Base-by-base conservation (phyloP, 2,329 filamentous ascomycete species). In the Aureobasidium uvarum region DNA sequence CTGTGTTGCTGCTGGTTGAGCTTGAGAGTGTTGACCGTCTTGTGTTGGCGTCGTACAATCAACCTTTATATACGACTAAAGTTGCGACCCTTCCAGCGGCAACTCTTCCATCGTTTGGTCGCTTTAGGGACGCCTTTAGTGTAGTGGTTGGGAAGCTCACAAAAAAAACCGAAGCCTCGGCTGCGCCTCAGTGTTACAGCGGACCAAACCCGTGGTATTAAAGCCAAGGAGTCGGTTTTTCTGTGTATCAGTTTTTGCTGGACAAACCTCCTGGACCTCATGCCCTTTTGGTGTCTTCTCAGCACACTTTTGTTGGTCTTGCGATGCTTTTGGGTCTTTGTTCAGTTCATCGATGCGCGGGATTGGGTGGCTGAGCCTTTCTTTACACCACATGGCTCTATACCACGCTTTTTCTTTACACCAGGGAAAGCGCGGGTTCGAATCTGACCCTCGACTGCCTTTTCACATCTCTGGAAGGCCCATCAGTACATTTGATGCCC, bases 131-230 rank as follows among this genome's bases (percentile, higher is more conserved):
- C 28, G 28, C 28, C 48, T 33, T 52, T 36, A 25, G 48, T 36
- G 28, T 52, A 36, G 48, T 36, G 48, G 48, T 31, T 52, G 28
- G 46, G 48, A 52, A 52, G 48, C 48, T 52, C 48, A 52, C 48
- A 16, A 52, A 52, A 52, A 50, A 52, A 52, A n/a, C 6, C 31
- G 31, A 33, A 33, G 20, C 41, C 41, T 45, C 41, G 41, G 41
- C 28, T 33, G 16, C 23, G 25, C 18, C 28, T 10, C 48, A 52
- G 48, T 52, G 20, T 33, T 11, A 52, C 28, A 33, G 16, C 28
- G 28, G 28, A 52, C 48, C 48, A 52, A 33, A 52, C 48, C 28
- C 28, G 28, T 31, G 18, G 11, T 52, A n/a, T 28, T 33, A 52
- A 36, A 31, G 48, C 28, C 5, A 4, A 36, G 28, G 25, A 25